Evolutionary conservation across 2,329 filamentous ascomycete species (phyloP).

Genomic region (Sporothrix schenckii): DNA sequence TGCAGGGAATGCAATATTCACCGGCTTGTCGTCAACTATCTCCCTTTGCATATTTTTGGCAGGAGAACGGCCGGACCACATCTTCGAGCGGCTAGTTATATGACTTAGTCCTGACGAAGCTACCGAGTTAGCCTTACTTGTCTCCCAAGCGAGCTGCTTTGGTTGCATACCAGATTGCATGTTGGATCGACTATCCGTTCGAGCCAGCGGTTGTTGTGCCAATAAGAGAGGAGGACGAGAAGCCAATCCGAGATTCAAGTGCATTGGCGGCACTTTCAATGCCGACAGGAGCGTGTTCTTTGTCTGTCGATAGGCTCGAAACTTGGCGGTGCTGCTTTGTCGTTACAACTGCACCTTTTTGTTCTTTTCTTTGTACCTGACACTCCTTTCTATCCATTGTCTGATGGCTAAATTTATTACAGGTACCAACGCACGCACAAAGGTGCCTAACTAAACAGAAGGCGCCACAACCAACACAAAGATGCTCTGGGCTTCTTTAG

Average conservation of each 20-base stretch:
- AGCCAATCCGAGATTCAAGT: not conserved
- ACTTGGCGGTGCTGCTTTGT: not conserved
- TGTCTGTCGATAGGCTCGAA: not conserved
- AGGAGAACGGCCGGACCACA: not conserved
- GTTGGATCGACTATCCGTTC: not conserved
- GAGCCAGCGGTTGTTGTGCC: constrained; percentile 23
- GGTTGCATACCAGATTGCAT: constrained; percentile 10
- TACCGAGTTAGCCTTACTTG: not conserved
- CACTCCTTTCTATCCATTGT: not conserved
- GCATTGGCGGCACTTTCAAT: not conserved
- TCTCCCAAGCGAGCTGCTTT: not conserved
- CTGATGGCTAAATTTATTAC: constrained; percentile 15
- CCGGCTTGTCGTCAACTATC: not conserved
- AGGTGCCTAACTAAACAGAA: not conserved
- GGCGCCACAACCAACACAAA: not conserved
- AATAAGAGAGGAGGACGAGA: constrained; percentile 2
- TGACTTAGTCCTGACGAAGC: not conserved
- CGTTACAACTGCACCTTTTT: not conserved
- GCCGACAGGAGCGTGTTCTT: not conserved
- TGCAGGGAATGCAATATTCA: constrained; percentile 2
- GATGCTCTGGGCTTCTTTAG: not conserved
- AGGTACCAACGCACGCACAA: constrained; percentile 1
- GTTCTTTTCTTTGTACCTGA: constrained; percentile 9
- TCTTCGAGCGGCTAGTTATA: not conserved
- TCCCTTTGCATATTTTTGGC: not conserved